A percentile compares a stretch with the other conserved stretches of the same genome.
phyloP scores from a whole-genome alignment of 108 stramenopile species.

The Conticribra weissflogii region DNA sequence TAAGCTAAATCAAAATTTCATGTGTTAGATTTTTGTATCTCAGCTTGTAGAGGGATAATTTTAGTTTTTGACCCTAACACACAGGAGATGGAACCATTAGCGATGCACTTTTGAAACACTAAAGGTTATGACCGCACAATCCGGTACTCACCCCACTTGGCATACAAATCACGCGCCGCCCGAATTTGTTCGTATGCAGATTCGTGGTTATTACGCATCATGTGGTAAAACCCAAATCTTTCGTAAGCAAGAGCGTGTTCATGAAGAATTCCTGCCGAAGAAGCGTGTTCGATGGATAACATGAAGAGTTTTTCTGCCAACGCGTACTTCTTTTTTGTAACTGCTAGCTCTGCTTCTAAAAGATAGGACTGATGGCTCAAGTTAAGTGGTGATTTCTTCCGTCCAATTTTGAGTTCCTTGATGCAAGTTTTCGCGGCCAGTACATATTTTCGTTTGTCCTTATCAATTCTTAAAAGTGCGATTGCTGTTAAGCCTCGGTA shows the following conservation, averaged over 20 bases:
- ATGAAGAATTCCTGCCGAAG: constrained; percentile 1
- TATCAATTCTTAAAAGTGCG: not conserved
- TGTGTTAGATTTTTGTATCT: too few species aligned
- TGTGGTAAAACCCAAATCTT: constrained; percentile 5
- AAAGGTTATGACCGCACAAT: not conserved
- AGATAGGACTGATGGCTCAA: not conserved
- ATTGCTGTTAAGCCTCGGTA: constrained; percentile 15
- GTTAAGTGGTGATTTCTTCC: constrained; percentile 5
- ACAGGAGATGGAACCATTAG: not conserved
- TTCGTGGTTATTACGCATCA: not conserved
- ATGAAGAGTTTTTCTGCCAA: constrained; percentile 3
- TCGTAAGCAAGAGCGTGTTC: constrained; percentile 12
- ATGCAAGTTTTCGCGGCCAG: not conserved
- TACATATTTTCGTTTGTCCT: not conserved
- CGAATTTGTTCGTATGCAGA: constrained; percentile 1
- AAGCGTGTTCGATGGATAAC: not conserved
- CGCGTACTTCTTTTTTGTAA: not conserved
- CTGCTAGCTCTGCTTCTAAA: constrained; percentile 14
- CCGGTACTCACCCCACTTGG: constrained; percentile 11
- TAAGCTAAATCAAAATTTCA: too few species aligned
- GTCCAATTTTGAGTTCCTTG: not conserved
- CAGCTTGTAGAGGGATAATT: not conserved
- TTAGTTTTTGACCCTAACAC: not conserved
- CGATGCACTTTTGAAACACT: not conserved
- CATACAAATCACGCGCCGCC: constrained; percentile 3